These are phyloP conservation scores for Suillus fuscotomentosus DNA, from an alignment of 768 basidiomycete species.

Conservation along the genomic window DNA sequence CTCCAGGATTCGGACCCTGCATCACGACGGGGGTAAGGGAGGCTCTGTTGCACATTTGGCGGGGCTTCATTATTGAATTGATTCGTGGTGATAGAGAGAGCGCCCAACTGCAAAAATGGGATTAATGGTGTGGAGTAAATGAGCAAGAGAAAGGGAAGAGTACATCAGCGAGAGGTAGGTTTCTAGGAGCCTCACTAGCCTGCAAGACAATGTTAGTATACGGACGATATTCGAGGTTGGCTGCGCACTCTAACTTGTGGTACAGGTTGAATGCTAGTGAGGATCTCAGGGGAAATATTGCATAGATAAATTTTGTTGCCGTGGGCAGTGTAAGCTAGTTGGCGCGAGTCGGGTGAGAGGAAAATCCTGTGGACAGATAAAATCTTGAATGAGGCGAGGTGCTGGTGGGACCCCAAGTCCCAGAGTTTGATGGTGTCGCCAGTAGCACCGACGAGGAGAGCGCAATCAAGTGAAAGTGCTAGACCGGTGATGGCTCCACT, in stretches of 20 bases:
- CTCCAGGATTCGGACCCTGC: no score
- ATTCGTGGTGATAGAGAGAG: no score
- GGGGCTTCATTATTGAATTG: no score
- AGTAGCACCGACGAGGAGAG: background rate
- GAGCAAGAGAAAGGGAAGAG: no score
- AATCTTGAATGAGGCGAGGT: background rate
- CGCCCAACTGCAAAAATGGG: no score
- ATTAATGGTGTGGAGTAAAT: no score
- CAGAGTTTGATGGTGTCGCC: background rate
- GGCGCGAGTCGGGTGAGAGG: background rate
- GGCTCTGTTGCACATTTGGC: no score
- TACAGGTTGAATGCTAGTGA: background rate
- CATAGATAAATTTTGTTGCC: background rate
- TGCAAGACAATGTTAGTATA: no score
- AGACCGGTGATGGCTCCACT: fast-evolving
- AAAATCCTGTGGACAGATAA: background rate
- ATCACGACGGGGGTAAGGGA: no score
- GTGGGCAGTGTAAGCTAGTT: background rate
- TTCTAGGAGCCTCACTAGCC: no score
- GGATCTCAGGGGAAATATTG: background rate
- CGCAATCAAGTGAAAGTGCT: background rate
- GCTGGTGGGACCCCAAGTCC: background rate
- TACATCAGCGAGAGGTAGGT: no score
- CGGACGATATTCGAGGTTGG: background rate
- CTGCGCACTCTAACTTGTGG: background rate